phyloP scores from a whole-genome alignment of 257 asterid genomes.

The Rauvolfia tetraphylla region DNA sequence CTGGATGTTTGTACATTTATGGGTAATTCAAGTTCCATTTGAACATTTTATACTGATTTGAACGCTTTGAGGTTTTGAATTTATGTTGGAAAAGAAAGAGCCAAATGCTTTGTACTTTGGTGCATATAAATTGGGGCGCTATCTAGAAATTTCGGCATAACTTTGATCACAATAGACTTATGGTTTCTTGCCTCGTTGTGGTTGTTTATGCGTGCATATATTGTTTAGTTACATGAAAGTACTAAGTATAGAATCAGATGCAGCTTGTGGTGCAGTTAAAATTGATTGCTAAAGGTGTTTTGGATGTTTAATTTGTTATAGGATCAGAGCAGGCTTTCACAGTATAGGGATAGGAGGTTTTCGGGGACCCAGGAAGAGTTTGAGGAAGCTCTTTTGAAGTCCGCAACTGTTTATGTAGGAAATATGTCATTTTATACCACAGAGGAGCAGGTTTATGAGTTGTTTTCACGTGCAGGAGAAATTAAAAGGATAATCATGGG shows the following conservation, averaged over 20 bases:
- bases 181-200: neutral
- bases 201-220: neutral
- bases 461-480: constrained; percentile 91
- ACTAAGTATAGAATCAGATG: neutral
- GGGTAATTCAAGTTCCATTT: neutral
- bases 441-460: constrained; percentile 96
- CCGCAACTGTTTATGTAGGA: constrained; percentile 79
- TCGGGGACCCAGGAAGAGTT: constrained; percentile 87
- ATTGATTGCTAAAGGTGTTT: neutral
- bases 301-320: constrained; percentile 18
- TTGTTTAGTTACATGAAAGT: neutral
- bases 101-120: neutral
- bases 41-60: neutral
- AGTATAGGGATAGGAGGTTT: constrained; percentile 90
- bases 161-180: neutral
- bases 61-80: neutral
- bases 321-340: constrained; percentile 88
- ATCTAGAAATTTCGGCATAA: neutral
- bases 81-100: neutral
- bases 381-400: constrained; percentile 67
- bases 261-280: neutral
- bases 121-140: neutral
- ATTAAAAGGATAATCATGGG: constrained; percentile 92
- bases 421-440: constrained; percentile 96
- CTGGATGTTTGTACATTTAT: neutral